A percentile compares a stretch with the other conserved stretches of the same genome.
phyloP scores from a whole-genome alignment of 768 basidiomycete genomes.

The Solioccasus polychromus region DNA sequence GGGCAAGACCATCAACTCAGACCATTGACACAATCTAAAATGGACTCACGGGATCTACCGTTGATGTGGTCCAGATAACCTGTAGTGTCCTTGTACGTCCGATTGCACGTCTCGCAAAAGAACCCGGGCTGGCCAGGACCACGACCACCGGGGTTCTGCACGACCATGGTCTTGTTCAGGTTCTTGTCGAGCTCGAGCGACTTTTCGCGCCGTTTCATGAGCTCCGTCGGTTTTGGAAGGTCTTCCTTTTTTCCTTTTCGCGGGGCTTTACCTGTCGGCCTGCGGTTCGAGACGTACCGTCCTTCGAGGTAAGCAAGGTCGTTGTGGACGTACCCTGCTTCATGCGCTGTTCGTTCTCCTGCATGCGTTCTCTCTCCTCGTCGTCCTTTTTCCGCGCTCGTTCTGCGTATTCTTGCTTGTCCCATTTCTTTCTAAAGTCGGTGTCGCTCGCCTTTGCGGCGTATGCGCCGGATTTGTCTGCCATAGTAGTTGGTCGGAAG shows the following conservation, averaged over 20 bases:
- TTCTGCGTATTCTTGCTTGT: constrained; percentile 88
- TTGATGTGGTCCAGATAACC: constrained; percentile 97
- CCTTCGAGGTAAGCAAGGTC: no score
- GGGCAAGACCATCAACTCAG: constrained; percentile 4
- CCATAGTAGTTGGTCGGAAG: constrained; percentile 16
- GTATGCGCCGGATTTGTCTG: constrained; percentile 35
- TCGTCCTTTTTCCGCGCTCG: constrained; percentile 77
- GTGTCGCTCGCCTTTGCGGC: constrained; percentile 51
- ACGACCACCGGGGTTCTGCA: constrained; percentile 75
- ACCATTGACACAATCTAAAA: not conserved
- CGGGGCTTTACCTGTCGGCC: constrained; percentile 79
- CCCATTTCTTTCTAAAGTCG: constrained; percentile 89
- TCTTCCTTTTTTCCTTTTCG: constrained; percentile 63
- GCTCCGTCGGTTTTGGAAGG: constrained; percentile 89
- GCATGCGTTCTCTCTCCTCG: constrained; percentile 79
- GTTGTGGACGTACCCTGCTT: constrained; percentile 76
- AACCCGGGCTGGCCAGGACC: constrained; percentile 94
- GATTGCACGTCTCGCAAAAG: constrained; percentile 86
- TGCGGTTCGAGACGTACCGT: no score
- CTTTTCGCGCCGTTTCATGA: constrained; percentile 84
- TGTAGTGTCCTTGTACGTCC: constrained; percentile 92
- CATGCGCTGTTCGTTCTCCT: constrained; percentile 80
- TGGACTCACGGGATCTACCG: constrained; percentile 79
- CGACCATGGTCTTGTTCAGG: constrained; percentile 91
- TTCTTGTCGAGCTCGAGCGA: constrained; percentile 93